Evolutionary conservation across 306 rosid genomes (phyloP), one percentile per base, ranked within the genome.

Genomic region (Pterocarpus macrocarpus): DNA sequence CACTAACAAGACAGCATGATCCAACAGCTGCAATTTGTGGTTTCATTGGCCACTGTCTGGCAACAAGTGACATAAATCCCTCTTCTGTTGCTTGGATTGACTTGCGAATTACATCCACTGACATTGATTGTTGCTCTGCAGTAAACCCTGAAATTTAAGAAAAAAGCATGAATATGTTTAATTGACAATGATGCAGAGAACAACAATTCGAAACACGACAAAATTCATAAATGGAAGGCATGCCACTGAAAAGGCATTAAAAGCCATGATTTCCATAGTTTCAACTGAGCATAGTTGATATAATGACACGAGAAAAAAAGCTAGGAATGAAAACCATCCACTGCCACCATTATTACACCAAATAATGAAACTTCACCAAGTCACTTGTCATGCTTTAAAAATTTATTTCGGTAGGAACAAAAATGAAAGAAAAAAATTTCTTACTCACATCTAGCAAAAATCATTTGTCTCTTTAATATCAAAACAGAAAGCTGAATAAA

Each of bases 1-100:
- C 90, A 73, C 97, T 92, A 47, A 87, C 97, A 64, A 94, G 97
- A 90, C 94, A 92, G 79, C 98, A 94, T 9, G 98, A 94, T 30
- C 98, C 98, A 70, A 94, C 98, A 3, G 98, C 96, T 49, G 98
- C 98, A 80, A 94, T 94, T 80, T 94, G 98, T 17, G 98, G 92
- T 28, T 89, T 84, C 53, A 81, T 57, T 5, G 94, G 74, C 94
- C 95, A 92, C 80, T 92, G 93, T 68, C 67, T 85, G 7, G 93
- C 83, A 17, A 94, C 98, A 52, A 90, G 73, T 14, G 97, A 92
- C 69, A 80, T 70, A 82, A 94, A 94, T 34, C 93, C 98, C 32
- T 94, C 98, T 80, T 94, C 98, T 1, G 98, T 94, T 73, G 97
- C 98, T 87, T 90, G 93, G 76, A 92, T 73, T 81, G 98, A 97